These are phyloP conservation scores for Claviceps sp. DNA, from an alignment of 2,329 filamentous ascomycete species.

Conservation along the genomic window DNA sequence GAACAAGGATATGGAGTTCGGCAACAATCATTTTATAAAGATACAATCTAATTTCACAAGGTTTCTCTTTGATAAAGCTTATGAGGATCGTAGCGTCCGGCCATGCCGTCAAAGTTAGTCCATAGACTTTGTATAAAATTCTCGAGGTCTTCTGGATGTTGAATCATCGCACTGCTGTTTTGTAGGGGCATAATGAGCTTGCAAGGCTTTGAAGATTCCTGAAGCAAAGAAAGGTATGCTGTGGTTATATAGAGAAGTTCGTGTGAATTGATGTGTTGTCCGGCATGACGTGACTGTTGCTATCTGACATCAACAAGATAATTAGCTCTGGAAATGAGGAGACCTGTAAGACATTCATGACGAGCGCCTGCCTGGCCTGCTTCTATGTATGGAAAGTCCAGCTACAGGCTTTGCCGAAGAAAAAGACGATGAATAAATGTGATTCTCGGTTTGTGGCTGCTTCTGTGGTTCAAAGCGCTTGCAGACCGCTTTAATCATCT, in stretches of 20 bases:
- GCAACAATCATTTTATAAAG: not conserved
- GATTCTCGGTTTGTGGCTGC: constrained; percentile 15
- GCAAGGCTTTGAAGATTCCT: not conserved
- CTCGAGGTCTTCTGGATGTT: not conserved
- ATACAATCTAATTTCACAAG: not conserved
- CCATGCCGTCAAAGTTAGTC: not conserved
- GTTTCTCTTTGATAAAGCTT: not conserved
- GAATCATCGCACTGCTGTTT: not conserved
- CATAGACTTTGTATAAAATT: not conserved
- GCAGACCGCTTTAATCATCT: constrained; percentile 70
- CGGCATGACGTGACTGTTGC: not conserved
- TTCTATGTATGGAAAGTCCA: constrained; percentile 11
- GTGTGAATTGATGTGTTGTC: not conserved
- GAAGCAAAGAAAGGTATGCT: not conserved
- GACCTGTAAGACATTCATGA: not conserved
- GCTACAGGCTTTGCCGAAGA: constrained; percentile 14
- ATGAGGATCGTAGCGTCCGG: not conserved
- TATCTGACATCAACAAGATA: not conserved
- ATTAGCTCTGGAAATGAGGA: not conserved
- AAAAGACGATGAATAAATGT: constrained; percentile 17
- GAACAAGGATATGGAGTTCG: not conserved
- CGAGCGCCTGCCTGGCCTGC: constrained; percentile 15
- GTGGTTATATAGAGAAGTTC: not conserved
- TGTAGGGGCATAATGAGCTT: too few relatives aligned
- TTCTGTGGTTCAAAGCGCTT: constrained; percentile 53